Conservation (phyloP, 768 basidiomycete species). For the Termitomyces eurrhizus region DNA sequence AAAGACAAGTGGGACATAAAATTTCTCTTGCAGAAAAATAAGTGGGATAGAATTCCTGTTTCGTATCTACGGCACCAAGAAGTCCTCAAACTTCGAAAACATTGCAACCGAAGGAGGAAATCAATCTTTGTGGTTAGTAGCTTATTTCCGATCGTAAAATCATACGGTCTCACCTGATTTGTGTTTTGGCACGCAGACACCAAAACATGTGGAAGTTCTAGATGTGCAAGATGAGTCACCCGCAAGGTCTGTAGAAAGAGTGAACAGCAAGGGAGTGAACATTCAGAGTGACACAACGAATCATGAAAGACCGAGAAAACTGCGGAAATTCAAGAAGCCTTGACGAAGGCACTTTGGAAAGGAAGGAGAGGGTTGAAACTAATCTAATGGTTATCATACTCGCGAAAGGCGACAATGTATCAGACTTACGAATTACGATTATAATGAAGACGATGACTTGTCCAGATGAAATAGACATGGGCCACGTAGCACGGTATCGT, state of each 20-base stretch:
- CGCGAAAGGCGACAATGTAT: background rate
- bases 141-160: background rate
- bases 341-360: background rate
- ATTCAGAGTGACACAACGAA: background rate
- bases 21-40: background rate
- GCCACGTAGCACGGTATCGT: background rate
- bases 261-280: background rate
- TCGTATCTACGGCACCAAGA: background rate
- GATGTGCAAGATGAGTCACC: background rate
- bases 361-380: too few species aligned
- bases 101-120: background rate
- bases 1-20: background rate
- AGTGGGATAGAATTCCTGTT: background rate
- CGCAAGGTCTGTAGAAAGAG: background rate
- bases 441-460: background rate
- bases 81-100: constrained; percentile 1
- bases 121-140: background rate
- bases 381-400: background rate
- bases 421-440: background rate
- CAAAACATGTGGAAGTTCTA: background rate
- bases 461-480: background rate
- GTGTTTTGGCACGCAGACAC: background rate
- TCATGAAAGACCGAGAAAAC: background rate
- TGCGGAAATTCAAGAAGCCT: background rate
- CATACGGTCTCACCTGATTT: background rate